phyloP scores from a whole-genome alignment of 2,329 filamentous ascomycete species.

The Exophiala sp. region DNA sequence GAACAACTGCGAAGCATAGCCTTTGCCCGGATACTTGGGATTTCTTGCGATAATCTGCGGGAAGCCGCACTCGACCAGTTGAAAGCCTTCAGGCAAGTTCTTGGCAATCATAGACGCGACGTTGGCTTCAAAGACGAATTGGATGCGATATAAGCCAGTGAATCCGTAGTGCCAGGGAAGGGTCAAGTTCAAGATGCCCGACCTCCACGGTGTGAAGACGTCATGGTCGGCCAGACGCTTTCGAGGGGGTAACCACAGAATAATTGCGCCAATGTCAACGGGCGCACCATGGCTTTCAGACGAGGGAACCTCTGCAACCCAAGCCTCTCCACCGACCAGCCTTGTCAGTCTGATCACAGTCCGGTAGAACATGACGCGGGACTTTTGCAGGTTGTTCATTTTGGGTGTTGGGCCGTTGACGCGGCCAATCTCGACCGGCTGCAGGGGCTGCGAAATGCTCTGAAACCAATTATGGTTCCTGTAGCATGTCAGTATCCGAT shows the following conservation, averaged over 20 bases:
- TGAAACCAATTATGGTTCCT: slow-evolving; percentile 26
- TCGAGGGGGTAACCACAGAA: slow-evolving; percentile 17
- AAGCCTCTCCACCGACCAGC: slow-evolving; percentile 8
- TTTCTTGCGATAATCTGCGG: slow-evolving; percentile 21
- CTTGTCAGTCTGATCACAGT: slow-evolving; percentile 12
- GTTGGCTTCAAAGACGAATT: slow-evolving; percentile 16
- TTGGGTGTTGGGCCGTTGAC: neutral
- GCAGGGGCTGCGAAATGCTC: slow-evolving; percentile 5
- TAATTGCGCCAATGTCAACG: slow-evolving; percentile 13
- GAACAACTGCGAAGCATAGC: slow-evolving; percentile 14
- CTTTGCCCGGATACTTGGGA: slow-evolving; percentile 11
- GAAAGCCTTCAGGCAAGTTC: slow-evolving; percentile 13
- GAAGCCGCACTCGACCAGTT: slow-evolving; percentile 15
- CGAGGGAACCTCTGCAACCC: slow-evolving; percentile 10
- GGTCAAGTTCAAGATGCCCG: slow-evolving; percentile 13
- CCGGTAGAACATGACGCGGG: slow-evolving; percentile 17
- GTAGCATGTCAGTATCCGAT: neutral
- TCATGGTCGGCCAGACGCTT: slow-evolving; percentile 10
- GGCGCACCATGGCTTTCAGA: neutral
- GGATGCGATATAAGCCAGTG: slow-evolving; percentile 15
- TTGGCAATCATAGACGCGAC: slow-evolving; percentile 14
- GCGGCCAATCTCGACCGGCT: slow-evolving; percentile 11
- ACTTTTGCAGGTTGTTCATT: slow-evolving; percentile 13
- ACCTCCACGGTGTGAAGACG: slow-evolving; percentile 8
- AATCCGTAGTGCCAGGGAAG: slow-evolving; percentile 19